These are phyloP conservation scores for Artomyces pyxidatus DNA, from an alignment of 768 basidiomycete genomes.

Conservation along the genomic window DNA sequence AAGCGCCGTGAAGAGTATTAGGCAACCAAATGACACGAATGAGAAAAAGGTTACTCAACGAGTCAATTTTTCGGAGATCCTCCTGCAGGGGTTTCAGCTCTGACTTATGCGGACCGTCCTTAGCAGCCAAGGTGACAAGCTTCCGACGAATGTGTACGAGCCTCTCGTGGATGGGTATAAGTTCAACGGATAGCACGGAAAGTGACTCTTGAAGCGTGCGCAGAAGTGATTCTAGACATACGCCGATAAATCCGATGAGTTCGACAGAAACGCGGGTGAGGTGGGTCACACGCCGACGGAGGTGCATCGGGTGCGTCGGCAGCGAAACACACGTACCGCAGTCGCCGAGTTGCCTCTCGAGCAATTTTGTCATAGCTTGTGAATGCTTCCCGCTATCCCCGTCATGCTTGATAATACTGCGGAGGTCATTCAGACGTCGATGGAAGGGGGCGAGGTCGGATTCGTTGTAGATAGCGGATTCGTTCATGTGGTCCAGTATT, in stretches of 20 bases:
- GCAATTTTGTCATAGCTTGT: conserved; percentile 77
- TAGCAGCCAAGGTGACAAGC: conserved; percentile 80
- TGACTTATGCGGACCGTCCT: conserved; percentile 74
- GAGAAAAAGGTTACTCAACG: conserved; percentile 55
- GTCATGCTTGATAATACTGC: conserved; percentile 80
- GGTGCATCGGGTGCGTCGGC: not conserved
- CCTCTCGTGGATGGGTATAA: conserved; percentile 84
- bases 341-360: conserved; percentile 86
- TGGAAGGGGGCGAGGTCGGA: conserved; percentile 85
- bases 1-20: not conserved
- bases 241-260: not conserved
- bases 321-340: conserved; percentile 58
- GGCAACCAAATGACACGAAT: not conserved
- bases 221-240: conserved; percentile 53
- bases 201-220: conserved; percentile 75
- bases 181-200: conserved; percentile 80
- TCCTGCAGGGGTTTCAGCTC: conserved; percentile 88
- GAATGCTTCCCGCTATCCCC: conserved; percentile 76
- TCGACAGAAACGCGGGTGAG: not conserved
- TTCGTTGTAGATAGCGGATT: conserved; percentile 91
- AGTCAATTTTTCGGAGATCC: conserved; percentile 92
- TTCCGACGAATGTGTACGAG: conserved; percentile 84
- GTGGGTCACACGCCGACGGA: not conserved
- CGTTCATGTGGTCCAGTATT: conserved; percentile 93
- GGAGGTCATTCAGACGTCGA: conserved; percentile 70